phyloP scores from a whole-genome alignment of 495 filamentous ascomycete species.

The Penicillium atrosanguineum region DNA sequence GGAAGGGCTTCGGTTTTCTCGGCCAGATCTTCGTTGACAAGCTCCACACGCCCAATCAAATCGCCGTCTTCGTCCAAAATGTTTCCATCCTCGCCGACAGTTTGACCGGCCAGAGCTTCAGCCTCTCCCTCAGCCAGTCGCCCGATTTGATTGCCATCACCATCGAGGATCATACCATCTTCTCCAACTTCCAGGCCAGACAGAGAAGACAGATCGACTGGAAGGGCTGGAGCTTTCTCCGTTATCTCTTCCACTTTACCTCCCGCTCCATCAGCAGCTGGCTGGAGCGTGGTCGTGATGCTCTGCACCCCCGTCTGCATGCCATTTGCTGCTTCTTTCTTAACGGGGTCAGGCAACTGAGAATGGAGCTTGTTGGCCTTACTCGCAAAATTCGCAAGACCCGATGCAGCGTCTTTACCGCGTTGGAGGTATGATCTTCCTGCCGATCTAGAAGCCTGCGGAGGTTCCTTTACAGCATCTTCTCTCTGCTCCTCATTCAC shows the following conservation, averaged over 20 bases:
- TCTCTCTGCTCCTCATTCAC: no score
- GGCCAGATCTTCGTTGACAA: no score
- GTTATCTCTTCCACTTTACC: neutral
- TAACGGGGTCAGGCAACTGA: conserved; percentile 6
- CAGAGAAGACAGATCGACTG: neutral
- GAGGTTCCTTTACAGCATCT: neutral
- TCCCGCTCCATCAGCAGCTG: neutral
- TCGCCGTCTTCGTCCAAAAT: neutral
- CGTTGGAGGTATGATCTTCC: conserved; percentile 3
- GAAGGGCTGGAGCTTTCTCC: neutral
- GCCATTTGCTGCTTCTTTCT: neutral
- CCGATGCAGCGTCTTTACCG: conserved; percentile 3
- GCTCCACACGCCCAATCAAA: no score
- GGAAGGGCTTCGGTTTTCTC: no score
- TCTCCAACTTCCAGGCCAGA: neutral
- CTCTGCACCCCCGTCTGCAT: neutral
- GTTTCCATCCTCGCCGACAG: neutral
- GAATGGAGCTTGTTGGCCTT: conserved; percentile 1
- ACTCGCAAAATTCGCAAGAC: neutral
- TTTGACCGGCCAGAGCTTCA: neutral
- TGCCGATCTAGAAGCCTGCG: neutral
- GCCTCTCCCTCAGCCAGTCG: neutral
- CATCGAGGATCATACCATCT: neutral
- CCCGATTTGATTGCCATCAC: neutral
- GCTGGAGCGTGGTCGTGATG: neutral